These are phyloP conservation scores for Coniophora puteana DNA, from an alignment of 1,284 basidiomycete genomes.

Conservation along the genomic window DNA sequence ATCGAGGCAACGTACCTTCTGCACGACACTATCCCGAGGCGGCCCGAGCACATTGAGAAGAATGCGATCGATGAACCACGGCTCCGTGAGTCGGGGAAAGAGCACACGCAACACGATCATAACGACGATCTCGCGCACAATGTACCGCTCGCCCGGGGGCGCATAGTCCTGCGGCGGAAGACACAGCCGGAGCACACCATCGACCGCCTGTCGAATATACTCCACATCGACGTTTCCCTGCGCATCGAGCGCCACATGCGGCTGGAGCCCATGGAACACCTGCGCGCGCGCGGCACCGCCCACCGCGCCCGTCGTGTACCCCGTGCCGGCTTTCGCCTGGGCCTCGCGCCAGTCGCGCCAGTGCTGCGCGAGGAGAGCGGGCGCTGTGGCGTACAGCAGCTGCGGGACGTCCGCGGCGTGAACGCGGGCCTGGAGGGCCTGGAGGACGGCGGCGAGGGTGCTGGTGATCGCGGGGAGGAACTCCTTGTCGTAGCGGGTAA, in stretches of 20 bases:
- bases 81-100: slow-evolving; percentile 67
- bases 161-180: slow-evolving; percentile 72
- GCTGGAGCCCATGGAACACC: slow-evolving; percentile 75
- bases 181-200: slow-evolving; percentile 62
- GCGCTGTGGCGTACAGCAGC: slow-evolving; percentile 58
- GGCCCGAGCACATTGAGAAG: slow-evolving; percentile 60
- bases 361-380: slow-evolving; percentile 66
- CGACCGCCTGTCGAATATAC: slow-evolving; percentile 74
- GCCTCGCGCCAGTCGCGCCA: slow-evolving; percentile 72
- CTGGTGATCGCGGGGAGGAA: slow-evolving; percentile 68
- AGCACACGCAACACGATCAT: slow-evolving; percentile 66
- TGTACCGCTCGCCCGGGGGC: slow-evolving; percentile 72
- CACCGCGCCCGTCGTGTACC: slow-evolving; percentile 65
- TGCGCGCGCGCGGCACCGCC: slow-evolving; percentile 56
- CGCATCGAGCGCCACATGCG: slow-evolving; percentile 70
- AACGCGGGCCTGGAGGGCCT: slow-evolving; percentile 55
- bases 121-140: slow-evolving; percentile 74
- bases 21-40: slow-evolving; percentile 23
- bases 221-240: slow-evolving; percentile 65
- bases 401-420: slow-evolving; percentile 50
- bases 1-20: slow-evolving; percentile 29
- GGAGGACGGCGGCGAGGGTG: slow-evolving; percentile 56
- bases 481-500: slow-evolving; percentile 79
- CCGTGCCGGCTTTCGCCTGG: slow-evolving; percentile 52
- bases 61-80: slow-evolving; percentile 75